Conservation (phyloP, 805 yeast species). For the Candida qinlingensis region DNA sequence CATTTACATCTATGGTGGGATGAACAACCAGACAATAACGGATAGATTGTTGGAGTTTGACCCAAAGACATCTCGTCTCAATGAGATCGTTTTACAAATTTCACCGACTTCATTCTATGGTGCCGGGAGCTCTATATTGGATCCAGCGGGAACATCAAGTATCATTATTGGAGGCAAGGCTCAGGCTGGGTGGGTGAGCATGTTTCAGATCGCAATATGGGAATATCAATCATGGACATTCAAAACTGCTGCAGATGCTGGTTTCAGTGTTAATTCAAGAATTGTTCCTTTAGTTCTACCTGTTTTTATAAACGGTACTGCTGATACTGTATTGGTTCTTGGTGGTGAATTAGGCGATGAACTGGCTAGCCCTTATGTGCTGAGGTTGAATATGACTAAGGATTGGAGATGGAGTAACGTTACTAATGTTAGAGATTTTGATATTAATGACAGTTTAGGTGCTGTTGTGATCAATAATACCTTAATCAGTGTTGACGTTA, state of each 20-base stretch:
- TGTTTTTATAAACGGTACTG: conserved; percentile 32
- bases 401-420: conserved; percentile 25
- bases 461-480: conserved; percentile 50
- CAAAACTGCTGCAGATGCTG: conserved; percentile 29
- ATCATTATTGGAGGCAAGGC: conserved; percentile 66
- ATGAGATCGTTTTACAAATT: conserved; percentile 42
- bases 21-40: conserved; percentile 25
- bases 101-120: conserved; percentile 54
- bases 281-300: conserved; percentile 51
- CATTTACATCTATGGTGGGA: conserved; percentile 54
- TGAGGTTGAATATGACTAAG: conserved; percentile 18
- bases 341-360: conserved; percentile 58
- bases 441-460: conserved; percentile 32
- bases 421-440: conserved; percentile 20
- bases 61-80: conserved; percentile 27
- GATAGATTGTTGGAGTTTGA: conserved; percentile 42
- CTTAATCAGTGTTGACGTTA: conserved; percentile 35
- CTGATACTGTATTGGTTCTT: conserved; percentile 39
- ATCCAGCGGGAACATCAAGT: conserved; percentile 41
- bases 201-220: conserved; percentile 74
- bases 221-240: conserved; percentile 68
- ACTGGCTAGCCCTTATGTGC: conserved; percentile 28
- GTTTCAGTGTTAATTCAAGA: conserved; percentile 44
- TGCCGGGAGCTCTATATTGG: conserved; percentile 34
- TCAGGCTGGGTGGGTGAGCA: conserved; percentile 58